phyloP scores from a whole-genome alignment of 441 rosid species.

The Daphne laureola region DNA sequence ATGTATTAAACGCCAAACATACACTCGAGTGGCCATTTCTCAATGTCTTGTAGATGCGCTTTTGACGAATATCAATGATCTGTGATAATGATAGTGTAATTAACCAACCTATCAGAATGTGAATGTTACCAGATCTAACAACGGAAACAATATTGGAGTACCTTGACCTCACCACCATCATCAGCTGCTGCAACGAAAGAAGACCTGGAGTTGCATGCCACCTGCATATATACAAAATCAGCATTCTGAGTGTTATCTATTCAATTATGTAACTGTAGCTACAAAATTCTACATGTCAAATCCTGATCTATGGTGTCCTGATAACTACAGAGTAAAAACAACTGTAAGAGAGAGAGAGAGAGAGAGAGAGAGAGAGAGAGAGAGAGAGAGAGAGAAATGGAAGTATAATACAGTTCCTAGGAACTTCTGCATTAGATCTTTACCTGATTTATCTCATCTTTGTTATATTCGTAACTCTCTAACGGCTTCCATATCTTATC shows the following conservation, averaged over 20 bases:
- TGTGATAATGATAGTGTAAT: constrained; percentile 23
- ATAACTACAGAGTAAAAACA: no score
- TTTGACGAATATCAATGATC: constrained; percentile 70
- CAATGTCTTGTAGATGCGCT: constrained; percentile 66
- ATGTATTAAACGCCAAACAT: constrained; percentile 34
- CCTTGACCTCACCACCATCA: constrained; percentile 87
- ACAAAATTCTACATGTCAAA: no score
- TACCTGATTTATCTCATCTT: constrained; percentile 93
- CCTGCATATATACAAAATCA: constrained; percentile 29
- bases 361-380: no score
- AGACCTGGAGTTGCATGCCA: constrained; percentile 59
- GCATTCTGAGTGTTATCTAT: background rate
- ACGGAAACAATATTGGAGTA: constrained; percentile 11
- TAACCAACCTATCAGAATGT: constrained; percentile 9
- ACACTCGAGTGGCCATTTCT: constrained; percentile 85
- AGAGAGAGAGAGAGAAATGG: background rate
- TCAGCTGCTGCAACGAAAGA: constrained; percentile 77
- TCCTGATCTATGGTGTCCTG: no score
- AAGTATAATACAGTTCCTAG: constrained; percentile 1
- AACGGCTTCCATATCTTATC: constrained; percentile 44
- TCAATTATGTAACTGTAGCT: no score
- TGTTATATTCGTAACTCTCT: constrained; percentile 59
- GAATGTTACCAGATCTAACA: background rate
- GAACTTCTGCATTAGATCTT: background rate
- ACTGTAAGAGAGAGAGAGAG: no score